A percentile compares a stretch with the other conserved stretches of the same genome.
Conservation (phyloP, 2,329 filamentous ascomycete species). For the Alternaria burnsii region DNA sequence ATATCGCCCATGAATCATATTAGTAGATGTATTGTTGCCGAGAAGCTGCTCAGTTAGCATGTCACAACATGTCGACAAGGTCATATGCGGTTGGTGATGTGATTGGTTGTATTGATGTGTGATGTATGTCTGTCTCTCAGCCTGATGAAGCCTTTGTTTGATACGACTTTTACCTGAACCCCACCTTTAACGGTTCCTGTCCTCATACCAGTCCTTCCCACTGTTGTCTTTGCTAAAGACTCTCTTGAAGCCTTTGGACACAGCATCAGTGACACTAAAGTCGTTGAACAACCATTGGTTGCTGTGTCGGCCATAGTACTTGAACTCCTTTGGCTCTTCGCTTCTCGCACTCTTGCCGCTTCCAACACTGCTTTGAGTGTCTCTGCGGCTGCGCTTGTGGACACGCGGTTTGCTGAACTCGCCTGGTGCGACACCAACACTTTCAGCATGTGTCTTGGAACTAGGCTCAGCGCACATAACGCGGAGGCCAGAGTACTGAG, state of each 20-base stretch:
- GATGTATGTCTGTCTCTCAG: background rate
- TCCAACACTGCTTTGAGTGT: slow-evolving; percentile 22
- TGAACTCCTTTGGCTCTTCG: slow-evolving; percentile 36
- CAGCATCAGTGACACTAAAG: slow-evolving; percentile 46
- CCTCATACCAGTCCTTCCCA: slow-evolving; percentile 25
- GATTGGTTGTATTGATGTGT: background rate
- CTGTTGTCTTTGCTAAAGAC: slow-evolving; percentile 34
- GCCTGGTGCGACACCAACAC: slow-evolving; percentile 32
- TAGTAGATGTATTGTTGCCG: background rate
- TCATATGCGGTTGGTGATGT: background rate
- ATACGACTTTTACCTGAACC: background rate
- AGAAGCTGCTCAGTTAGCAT: background rate
- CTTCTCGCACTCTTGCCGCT: slow-evolving; percentile 19
- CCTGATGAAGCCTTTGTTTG: background rate
- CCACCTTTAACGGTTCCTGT: slow-evolving; percentile 7
- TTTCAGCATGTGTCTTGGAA: slow-evolving; percentile 21
- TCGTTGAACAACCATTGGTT: slow-evolving; percentile 53
- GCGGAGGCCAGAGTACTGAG: slow-evolving; percentile 17
- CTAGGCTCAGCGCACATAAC: slow-evolving; percentile 24
- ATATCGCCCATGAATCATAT: background rate
- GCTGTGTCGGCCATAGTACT: slow-evolving; percentile 47
- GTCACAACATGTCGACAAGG: background rate
- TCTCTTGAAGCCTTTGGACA: slow-evolving; percentile 42
- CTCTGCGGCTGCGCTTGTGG: slow-evolving; percentile 25
- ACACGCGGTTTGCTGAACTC: slow-evolving; percentile 43